Conservation (phyloP, 257 asterid species). For the Catharanthus roseus region DNA sequence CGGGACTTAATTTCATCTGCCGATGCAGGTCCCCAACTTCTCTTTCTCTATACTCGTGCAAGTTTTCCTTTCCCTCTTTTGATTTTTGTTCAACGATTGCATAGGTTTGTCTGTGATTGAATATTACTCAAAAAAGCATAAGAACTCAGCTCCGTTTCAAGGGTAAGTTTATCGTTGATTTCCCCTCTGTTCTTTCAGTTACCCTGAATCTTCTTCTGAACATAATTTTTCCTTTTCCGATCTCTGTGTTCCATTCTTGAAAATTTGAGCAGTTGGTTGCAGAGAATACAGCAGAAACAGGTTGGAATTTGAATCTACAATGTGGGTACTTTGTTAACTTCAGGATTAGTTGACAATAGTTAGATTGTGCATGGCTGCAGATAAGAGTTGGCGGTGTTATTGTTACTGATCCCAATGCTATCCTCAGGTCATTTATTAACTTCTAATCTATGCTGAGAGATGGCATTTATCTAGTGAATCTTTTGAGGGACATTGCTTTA, state of each 20-base stretch:
- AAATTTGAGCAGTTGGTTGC: constrained; percentile 81
- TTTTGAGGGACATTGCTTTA: background rate
- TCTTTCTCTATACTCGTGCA: background rate
- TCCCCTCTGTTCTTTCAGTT: background rate
- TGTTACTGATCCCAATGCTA: constrained; percentile 46
- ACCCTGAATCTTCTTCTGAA: background rate
- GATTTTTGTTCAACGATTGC: constrained; percentile 1
- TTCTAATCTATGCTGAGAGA: background rate
- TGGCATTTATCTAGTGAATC: background rate
- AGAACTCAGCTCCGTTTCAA: constrained; percentile 69
- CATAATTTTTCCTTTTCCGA: too few species aligned
- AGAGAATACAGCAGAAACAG: constrained; percentile 68
- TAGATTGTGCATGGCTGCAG: constrained; percentile 37
- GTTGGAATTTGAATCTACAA: constrained; percentile 8
- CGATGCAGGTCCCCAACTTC: constrained; percentile 45
- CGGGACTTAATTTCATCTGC: constrained; percentile 46
- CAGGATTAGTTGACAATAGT: background rate
- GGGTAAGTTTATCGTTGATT: constrained; percentile 40
- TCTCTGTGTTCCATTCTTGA: background rate
- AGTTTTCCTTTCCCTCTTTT: background rate
- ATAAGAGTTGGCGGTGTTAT: constrained; percentile 57
- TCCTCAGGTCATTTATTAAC: constrained; percentile 51
- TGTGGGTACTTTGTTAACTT: background rate
- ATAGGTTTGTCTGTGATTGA: constrained; percentile 62
- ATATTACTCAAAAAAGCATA: constrained; percentile 63